phyloP scores from a whole-genome alignment of 2,329 filamentous ascomycete species.

The Pseudogymnoascus sp. region DNA sequence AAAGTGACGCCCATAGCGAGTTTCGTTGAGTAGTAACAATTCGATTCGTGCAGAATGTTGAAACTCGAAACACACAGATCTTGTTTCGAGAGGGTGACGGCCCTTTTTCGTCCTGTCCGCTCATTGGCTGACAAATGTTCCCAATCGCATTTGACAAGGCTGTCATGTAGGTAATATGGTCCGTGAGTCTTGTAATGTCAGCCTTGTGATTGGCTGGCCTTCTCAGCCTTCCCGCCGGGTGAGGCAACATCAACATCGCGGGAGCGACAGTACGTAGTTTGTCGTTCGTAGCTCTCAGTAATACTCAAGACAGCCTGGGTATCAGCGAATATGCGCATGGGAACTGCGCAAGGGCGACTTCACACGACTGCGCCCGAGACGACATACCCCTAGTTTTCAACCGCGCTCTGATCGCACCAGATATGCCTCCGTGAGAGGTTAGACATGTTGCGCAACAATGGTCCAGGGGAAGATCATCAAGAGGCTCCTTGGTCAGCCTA shows the following conservation, averaged over 20 bases:
- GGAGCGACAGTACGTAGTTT: neutral
- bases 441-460: conserved; percentile 11
- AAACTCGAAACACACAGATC: neutral
- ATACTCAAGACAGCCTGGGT: neutral
- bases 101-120: neutral
- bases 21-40: neutral
- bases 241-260: conserved; percentile 1
- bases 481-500: conserved; percentile 13
- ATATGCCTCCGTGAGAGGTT: conserved; percentile 5
- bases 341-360: neutral
- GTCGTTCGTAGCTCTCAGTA: neutral
- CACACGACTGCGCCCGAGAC: neutral
- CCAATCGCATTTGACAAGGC: neutral
- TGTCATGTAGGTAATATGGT: neutral
- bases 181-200: conserved; percentile 5
- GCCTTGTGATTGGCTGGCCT: neutral
- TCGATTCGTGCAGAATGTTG: conserved; percentile 1
- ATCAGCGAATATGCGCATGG: neutral
- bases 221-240: neutral
- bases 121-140: neutral
- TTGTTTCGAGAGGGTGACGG: neutral
- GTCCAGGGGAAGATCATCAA: conserved; percentile 13
- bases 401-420: neutral
- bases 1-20: neutral
- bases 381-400: neutral